Base-by-base conservation (phyloP, 805 yeast genomes). In the Candida germanica region DNA sequence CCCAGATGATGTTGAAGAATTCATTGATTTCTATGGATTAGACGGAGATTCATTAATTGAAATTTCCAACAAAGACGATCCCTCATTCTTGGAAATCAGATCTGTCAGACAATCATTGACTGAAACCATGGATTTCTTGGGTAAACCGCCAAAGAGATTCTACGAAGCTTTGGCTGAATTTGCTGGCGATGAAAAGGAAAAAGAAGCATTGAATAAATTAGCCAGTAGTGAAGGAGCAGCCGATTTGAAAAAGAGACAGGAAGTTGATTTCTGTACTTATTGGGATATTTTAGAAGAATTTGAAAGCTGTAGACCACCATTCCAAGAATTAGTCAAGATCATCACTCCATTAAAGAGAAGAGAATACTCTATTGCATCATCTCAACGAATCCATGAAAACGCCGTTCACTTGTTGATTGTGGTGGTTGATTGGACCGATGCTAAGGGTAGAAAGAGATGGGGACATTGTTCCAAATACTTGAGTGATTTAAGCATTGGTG, bases 301-400 rank as follows among this genome's bases (percentile, higher is more conserved):
- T 73, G 71, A 77, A 49, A 80, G 89, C 39, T 95, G 91, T 16
- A 80, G 81, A 59, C 97, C 97, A 17, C 51, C 78, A 3, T 67
- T 83, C 39, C 72, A 69, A 38, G 87, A 85, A 16, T 73, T 91
- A 50, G 77, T 83, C 23, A 74, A 74, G 49, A 63, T 91, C 39
- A 75, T 91, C 46, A 79, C 95, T 15, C 89, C 95, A 12, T 74
- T 89, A 57, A 91, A 91, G 73, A 83, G 98, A 71, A 85, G 98
- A 71, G 98, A 91, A 65, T 91, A 91, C 61, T 91, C 97, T 10
- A 91, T 91, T 62, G 97, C 98, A 3, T 89, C 97, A 1, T 89
- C 97, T 19, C 98, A 91, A 65, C 86, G 77, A 59, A 70, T 86
- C 53, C 97, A 91, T 64, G 87, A 91, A 37, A 86, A 85, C 58